A percentile compares a stretch with the other conserved stretches of the same genome.
These are phyloP conservation scores for Sinapis alba DNA, from an alignment of 441 rosid species.

Conservation along the genomic window DNA sequence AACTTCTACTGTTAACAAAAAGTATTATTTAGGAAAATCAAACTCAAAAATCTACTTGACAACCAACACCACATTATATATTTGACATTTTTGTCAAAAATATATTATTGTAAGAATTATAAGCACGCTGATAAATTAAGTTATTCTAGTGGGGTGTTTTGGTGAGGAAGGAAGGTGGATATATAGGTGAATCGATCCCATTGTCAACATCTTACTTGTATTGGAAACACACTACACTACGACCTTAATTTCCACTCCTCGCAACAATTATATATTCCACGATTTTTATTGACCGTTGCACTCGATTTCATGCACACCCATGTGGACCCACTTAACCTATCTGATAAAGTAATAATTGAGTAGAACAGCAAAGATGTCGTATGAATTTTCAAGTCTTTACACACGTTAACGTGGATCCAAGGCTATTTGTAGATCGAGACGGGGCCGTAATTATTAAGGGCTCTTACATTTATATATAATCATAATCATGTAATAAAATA, in stretches of 20 bases:
- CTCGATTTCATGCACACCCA: slow-evolving; percentile 31
- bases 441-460: slow-evolving; percentile 33
- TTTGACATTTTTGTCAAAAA: not conserved
- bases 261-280: slow-evolving; percentile 1
- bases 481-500: not conserved
- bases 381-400: slow-evolving; percentile 19
- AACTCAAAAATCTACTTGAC: not conserved
- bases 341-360: slow-evolving; percentile 40
- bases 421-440: slow-evolving; percentile 36
- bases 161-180: slow-evolving; percentile 1
- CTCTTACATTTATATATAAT: not conserved
- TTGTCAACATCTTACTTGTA: slow-evolving; percentile 15
- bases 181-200: slow-evolving; percentile 2
- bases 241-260: slow-evolving; percentile 18
- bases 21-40: too few relatives aligned
- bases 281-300: slow-evolving; percentile 32
- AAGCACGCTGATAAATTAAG: not conserved
- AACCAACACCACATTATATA: not conserved
- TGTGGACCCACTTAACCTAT: slow-evolving; percentile 36
- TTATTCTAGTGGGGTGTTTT: slow-evolving; percentile 2
- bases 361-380: slow-evolving; percentile 26
- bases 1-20: too few relatives aligned
- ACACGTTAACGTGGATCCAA: slow-evolving; percentile 43
- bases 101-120: not conserved
- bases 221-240: slow-evolving; percentile 17